These are phyloP conservation scores for Cyclanthera cordifolia DNA, from an alignment of 306 rosid genomes.

Conservation along the genomic window DNA sequence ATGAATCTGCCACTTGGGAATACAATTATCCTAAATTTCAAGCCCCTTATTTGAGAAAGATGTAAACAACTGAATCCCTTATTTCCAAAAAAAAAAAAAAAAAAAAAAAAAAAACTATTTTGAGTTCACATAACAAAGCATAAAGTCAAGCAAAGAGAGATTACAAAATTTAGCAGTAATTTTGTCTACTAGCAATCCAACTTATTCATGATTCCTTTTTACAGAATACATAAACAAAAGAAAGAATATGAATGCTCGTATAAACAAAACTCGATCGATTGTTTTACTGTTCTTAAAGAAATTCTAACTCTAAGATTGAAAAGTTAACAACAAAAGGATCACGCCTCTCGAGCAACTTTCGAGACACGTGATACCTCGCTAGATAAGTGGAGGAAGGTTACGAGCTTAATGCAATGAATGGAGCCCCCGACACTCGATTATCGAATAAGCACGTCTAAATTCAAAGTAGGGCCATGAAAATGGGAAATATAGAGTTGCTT, in stretches of 20 bases:
- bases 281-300: too few species aligned
- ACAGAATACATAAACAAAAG: conserved; percentile 8
- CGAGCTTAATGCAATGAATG: background rate
- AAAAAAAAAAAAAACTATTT: too few species aligned
- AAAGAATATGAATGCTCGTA: background rate
- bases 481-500: conserved; percentile 1
- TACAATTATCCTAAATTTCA: too few species aligned
- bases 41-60: too few species aligned
- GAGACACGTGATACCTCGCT: background rate
- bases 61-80: too few species aligned
- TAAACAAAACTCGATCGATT: background rate
- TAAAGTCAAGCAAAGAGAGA: too few species aligned
- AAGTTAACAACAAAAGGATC: background rate
- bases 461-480: background rate
- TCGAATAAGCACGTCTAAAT: background rate
- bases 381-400: background rate
- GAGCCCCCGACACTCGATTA: background rate
- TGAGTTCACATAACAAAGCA: too few species aligned
- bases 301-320: background rate
- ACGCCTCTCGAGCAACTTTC: background rate
- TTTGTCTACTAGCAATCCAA: conserved; percentile 2
- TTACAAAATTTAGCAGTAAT: background rate
- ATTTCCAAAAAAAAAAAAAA: too few species aligned
- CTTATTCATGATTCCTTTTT: conserved; percentile 11
- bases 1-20: too few species aligned